Conservation (phyloP, 2,329 filamentous ascomycete genomes). For the Cercospora sp. region DNA sequence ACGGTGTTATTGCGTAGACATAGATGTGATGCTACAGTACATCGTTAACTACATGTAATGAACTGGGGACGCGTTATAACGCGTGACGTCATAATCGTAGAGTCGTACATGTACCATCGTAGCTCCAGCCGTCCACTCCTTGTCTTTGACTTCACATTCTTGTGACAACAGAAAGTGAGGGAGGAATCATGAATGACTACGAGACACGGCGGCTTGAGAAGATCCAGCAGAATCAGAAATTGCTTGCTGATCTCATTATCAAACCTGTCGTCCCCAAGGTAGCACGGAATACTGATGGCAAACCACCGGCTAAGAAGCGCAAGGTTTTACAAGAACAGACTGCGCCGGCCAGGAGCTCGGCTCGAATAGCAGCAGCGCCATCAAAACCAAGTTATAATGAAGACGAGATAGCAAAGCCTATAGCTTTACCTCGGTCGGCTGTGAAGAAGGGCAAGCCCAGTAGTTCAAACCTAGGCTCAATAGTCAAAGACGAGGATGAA, state of each 20-base stretch:
- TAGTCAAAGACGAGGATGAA: conserved; percentile 19
- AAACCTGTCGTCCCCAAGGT: conserved; percentile 30
- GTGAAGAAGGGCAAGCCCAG: conserved; percentile 15
- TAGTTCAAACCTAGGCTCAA: conserved; percentile 9
- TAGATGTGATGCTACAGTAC: neutral
- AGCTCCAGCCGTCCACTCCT: neutral
- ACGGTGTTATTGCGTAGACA: conserved; percentile 47
- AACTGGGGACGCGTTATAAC: neutral
- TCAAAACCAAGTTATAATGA: conserved; percentile 43
- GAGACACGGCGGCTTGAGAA: conserved; percentile 51
- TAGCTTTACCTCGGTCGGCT: conserved; percentile 31
- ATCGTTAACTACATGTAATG: neutral
- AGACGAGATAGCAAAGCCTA: conserved; percentile 33
- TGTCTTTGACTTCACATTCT: neutral
- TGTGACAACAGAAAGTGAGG: neutral
- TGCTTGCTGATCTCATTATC: conserved; percentile 52
- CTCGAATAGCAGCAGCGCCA: conserved; percentile 48
- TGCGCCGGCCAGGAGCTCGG: conserved; percentile 48
- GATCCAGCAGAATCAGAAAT: conserved; percentile 52
- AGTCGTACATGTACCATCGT: neutral
- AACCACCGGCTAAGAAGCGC: conserved; percentile 43
- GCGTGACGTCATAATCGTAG: conserved; percentile 10
- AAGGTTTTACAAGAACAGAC: conserved; percentile 37
- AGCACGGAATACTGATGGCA: conserved; percentile 23
- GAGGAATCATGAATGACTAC: conserved; percentile 44